Percentiles rank a stretch among this genome's conserved stretches.
phyloP scores from a whole-genome alignment of 1,284 basidiomycete species.

The Coniferiporia sulphurascens region DNA sequence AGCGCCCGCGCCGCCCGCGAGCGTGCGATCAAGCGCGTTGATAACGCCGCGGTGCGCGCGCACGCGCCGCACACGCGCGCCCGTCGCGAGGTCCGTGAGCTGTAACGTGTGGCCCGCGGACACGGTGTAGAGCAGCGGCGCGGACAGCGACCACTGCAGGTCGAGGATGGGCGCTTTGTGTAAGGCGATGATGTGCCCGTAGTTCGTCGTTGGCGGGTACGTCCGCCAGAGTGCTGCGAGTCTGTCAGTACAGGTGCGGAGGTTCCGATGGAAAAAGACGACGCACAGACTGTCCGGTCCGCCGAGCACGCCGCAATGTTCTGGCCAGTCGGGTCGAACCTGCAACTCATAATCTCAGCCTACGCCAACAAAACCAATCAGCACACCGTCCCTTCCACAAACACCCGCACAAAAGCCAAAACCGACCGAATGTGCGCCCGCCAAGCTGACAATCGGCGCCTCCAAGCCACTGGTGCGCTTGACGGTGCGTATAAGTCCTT shows the following conservation, averaged over 20 bases:
- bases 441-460: slow-evolving; percentile 75
- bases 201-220: slow-evolving; percentile 78
- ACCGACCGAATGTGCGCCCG: slow-evolving; percentile 74
- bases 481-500: slow-evolving; percentile 71
- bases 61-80: slow-evolving; percentile 68
- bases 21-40: slow-evolving; percentile 80
- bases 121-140: slow-evolving; percentile 70
- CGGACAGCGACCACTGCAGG: slow-evolving; percentile 75
- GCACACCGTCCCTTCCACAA: not conserved
- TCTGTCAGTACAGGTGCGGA: slow-evolving; percentile 1
- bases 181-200: slow-evolving; percentile 66
- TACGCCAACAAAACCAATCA: slow-evolving; percentile 25
- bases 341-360: slow-evolving; percentile 75
- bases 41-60: slow-evolving; percentile 85
- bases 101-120: slow-evolving; percentile 80
- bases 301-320: slow-evolving; percentile 81
- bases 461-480: slow-evolving; percentile 75
- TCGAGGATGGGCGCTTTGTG: slow-evolving; percentile 79
- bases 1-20: slow-evolving; percentile 74
- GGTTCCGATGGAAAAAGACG: not conserved
- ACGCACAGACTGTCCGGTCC: slow-evolving; percentile 73
- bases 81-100: slow-evolving; percentile 72
- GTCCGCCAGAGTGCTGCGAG: slow-evolving; percentile 70
- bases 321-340: slow-evolving; percentile 78
- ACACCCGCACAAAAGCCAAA: too few relatives aligned